These are phyloP conservation scores for Stentor roeselii DNA, from an alignment of 73 alveolate species.

Conservation along the genomic window DNA sequence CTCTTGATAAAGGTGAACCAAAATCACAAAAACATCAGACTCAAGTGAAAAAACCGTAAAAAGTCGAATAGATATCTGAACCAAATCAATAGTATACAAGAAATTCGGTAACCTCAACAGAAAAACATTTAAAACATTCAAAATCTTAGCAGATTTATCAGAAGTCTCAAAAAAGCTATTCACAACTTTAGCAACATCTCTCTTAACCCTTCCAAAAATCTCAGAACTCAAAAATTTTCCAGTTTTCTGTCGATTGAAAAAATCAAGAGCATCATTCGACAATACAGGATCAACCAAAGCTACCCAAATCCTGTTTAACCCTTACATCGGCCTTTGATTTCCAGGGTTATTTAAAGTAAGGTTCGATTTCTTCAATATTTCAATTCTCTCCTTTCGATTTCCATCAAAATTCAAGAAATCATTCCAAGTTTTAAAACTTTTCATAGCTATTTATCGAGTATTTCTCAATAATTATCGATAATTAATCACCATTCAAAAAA, in stretches of 20 bases:
- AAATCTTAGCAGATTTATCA: background rate
- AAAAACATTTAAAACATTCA: background rate
- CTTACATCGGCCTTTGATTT: slow-evolving; percentile 1
- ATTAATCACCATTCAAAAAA: no score
- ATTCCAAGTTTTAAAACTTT: slow-evolving; percentile 9
- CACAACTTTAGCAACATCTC: background rate
- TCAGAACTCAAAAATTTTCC: background rate
- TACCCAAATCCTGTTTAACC: slow-evolving; percentile 4
- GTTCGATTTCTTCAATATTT: background rate
- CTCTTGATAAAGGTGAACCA: background rate
- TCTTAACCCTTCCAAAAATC: background rate
- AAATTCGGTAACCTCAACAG: background rate
- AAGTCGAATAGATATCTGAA: background rate
- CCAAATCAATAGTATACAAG: background rate
- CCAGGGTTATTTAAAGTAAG: background rate
- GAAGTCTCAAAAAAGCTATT: background rate
- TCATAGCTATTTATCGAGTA: background rate
- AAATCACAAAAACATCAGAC: background rate
- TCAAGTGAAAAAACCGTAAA: background rate
- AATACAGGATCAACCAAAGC: background rate
- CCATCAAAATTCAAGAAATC: background rate
- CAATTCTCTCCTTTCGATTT: background rate
- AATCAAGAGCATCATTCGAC: slow-evolving; percentile 2
- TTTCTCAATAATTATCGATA: no score
- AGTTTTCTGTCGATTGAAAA: background rate